Evolutionary conservation across 2,329 filamentous ascomycete species (phyloP), one percentile per base, ranked within the genome.

Genomic region (Zasmidium angulare): DNA sequence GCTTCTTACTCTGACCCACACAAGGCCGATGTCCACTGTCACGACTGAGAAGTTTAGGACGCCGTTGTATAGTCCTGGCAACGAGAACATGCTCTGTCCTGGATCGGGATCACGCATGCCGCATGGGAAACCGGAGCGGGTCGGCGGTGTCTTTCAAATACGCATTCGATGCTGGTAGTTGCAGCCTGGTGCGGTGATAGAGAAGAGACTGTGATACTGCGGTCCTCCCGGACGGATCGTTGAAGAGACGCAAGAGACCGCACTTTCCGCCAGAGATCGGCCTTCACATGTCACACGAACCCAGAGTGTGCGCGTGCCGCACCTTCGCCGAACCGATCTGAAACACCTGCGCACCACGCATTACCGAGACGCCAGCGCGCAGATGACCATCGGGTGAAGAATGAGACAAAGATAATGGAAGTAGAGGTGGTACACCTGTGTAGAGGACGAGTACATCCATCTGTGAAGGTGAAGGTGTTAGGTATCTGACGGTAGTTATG

Each of bases 201-300:
- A n/a, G n/a, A n/a, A n/a, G n/a, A n/a, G n/a, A n/a, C n/a, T n/a
- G n/a, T n/a, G n/a, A n/a, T n/a, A n/a, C n/a, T n/a, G 26, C 36
- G n/a, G 14, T 7, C 14, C 11, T 43, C 36, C 36, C 9, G 36
- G 36, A 43, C 36, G 3, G 36, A 17, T 43, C n/a, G 4, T 14
- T 17, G n/a, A 43, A 43, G 14, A 43, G 36, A 43, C 11, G 36
- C 7, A 17, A 43, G n/a, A 9, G 36, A 43, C 14, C 3, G 6
- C 36, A 9, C 7, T 43, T 43, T 43, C 36, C 26, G 26, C 12
- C 36, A 43, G n/a, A 19, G 36, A 43, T 14, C 36, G 36, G n/a
- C 36, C n/a, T 50, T 50, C 49, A 50, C 49, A 50, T 50, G 49
- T 26, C 24, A 26, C 24, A 26, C 49, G 49, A 26, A 50, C 22